Evolutionary conservation across 257 asterid genomes (phyloP).

Genomic region (Eustoma russellianum): DNA sequence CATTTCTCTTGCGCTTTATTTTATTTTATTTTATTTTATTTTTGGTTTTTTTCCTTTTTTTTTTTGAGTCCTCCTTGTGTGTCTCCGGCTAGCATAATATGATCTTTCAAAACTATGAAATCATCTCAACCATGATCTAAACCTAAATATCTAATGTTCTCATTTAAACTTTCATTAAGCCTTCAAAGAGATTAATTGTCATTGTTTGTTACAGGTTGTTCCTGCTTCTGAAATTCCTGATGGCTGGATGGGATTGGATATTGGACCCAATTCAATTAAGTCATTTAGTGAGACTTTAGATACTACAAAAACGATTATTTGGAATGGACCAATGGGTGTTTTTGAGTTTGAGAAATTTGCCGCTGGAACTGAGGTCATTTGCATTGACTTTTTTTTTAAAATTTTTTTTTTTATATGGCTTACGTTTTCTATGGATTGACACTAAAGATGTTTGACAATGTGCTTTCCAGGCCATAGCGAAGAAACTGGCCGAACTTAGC

Average conservation of each 20-base stretch:
- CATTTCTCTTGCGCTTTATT: no score
- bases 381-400: neutral
- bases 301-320: conserved; percentile 57
- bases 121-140: no score
- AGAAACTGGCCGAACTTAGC: conserved; percentile 77
- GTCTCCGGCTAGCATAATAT: no score
- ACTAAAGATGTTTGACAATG: neutral
- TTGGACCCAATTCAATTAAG: conserved; percentile 71
- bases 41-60: no score
- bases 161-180: no score
- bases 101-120: no score
- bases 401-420: neutral
- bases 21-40: no score
- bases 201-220: conserved; percentile 31
- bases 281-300: conserved; percentile 55
- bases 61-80: no score
- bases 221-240: conserved; percentile 78
- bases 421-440: neutral
- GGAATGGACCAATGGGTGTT: conserved; percentile 95
- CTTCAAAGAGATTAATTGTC: neutral
- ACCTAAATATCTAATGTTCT: no score
- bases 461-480: conserved; percentile 49
- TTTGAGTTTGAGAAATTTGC: conserved; percentile 87
- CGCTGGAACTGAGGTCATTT: conserved; percentile 60
- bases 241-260: conserved; percentile 89